A percentile compares a stretch with the other conserved stretches of the same genome.
Evolutionary conservation across 176 grass and related monocot species (phyloP).

Genomic region (Secale cereale): DNA sequence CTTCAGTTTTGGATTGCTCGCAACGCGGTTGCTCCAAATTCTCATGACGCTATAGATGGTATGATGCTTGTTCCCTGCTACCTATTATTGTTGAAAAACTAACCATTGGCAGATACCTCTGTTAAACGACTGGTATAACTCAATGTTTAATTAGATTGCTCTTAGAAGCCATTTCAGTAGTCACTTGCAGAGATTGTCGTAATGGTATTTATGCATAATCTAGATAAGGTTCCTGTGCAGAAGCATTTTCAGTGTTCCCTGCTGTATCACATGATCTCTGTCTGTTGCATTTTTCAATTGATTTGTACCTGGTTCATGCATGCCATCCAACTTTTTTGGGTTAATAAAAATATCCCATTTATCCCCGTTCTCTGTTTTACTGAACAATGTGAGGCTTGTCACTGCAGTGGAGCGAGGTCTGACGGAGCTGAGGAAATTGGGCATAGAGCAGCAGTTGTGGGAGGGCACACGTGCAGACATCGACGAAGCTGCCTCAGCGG

Average conservation of each 20-base stretch:
- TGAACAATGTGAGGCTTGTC: slow-evolving; percentile 10
- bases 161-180: not conserved
- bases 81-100: not conserved
- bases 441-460: slow-evolving; percentile 87
- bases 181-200: not conserved
- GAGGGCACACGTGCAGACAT: slow-evolving; percentile 75
- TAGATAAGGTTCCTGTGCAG: not conserved
- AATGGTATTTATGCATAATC: not conserved
- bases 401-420: slow-evolving; percentile 93
- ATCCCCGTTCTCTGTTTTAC: not conserved
- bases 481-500: slow-evolving; percentile 51
- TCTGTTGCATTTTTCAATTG: not conserved
- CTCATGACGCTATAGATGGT: slow-evolving; percentile 97
- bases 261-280: not conserved
- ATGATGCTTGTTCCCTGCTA: slow-evolving; percentile 26
- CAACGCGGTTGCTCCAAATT: slow-evolving; percentile 66
- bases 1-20: slow-evolving; percentile 94
- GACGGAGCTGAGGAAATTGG: slow-evolving; percentile 82
- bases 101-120: not conserved
- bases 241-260: not conserved
- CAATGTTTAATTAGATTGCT: not conserved
- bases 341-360: not conserved
- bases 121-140: not conserved
- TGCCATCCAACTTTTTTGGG: not conserved
- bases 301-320: not conserved